These are phyloP conservation scores for Ophiostoma sp. DNA, from an alignment of 2,329 filamentous ascomycete species.

Conservation along the genomic window DNA sequence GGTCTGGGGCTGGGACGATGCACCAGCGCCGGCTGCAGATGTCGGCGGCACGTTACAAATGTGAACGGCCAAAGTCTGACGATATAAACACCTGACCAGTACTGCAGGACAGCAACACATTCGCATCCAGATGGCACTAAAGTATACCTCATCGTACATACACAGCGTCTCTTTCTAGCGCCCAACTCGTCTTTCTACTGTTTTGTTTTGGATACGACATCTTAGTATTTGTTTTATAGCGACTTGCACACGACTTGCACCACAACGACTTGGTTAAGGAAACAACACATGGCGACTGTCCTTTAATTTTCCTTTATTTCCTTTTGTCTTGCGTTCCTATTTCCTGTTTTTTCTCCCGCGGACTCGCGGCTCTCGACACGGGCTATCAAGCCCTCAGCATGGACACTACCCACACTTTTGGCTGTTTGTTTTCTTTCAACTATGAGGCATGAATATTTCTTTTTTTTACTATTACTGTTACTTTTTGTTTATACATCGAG, in stretches of 20 bases:
- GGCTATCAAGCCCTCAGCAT: neutral
- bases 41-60: slow-evolving; percentile 20
- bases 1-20: slow-evolving; percentile 87
- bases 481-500: neutral
- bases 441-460: slow-evolving; percentile 7
- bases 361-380: neutral
- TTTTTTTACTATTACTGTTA: neutral
- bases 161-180: neutral
- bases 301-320: too few relatives aligned
- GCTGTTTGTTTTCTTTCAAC: neutral
- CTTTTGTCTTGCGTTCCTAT: neutral
- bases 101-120: neutral
- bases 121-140: neutral
- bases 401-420: neutral
- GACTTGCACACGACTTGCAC: too few relatives aligned
- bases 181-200: neutral
- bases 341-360: neutral
- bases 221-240: neutral
- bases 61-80: neutral
- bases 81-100: neutral
- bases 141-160: neutral
- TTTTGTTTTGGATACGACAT: neutral
- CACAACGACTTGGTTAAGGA: neutral
- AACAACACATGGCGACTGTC: too few relatives aligned
- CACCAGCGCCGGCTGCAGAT: slow-evolving; percentile 21